These are phyloP conservation scores for Chrysoporthe puriensis DNA, from an alignment of 2,329 filamentous ascomycete genomes.

Conservation along the genomic window DNA sequence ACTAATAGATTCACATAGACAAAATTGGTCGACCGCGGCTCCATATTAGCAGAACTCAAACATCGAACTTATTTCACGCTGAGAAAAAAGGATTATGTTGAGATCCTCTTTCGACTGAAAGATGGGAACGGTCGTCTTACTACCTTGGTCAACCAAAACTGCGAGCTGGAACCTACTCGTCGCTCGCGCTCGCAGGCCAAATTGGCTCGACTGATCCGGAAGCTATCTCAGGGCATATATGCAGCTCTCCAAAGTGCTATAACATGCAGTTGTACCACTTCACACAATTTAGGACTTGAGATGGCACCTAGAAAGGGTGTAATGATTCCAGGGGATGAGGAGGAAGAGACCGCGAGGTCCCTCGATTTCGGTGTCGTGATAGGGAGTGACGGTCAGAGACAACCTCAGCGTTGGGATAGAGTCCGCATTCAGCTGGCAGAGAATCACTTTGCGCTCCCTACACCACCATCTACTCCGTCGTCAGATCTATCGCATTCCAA, in stretches of 20 bases:
- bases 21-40: slow-evolving; percentile 10
- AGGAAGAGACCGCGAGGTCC: not conserved
- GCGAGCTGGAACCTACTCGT: slow-evolving; percentile 15
- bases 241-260: slow-evolving; percentile 5
- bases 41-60: slow-evolving; percentile 20
- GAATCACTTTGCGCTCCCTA: not conserved
- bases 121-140: slow-evolving; percentile 18
- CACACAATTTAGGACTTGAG: slow-evolving; percentile 9
- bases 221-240: slow-evolving; percentile 8
- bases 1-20: not conserved
- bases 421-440: slow-evolving; percentile 3
- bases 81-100: slow-evolving; percentile 25
- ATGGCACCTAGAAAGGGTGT: slow-evolving; percentile 7
- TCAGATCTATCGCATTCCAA: not conserved
- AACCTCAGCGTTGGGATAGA: slow-evolving; percentile 8
- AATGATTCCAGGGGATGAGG: slow-evolving; percentile 5
- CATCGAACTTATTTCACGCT: slow-evolving; percentile 17
- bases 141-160: slow-evolving; percentile 18
- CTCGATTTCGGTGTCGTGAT: not conserved
- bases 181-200: slow-evolving; percentile 12
- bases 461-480: not conserved
- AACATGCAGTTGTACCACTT: slow-evolving; percentile 10
- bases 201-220: slow-evolving; percentile 5
- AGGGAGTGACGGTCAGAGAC: not conserved
- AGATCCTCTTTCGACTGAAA: slow-evolving; percentile 18